Conservation (phyloP, 768 basidiomycete genomes). For the Podaxis sp. region DNA sequence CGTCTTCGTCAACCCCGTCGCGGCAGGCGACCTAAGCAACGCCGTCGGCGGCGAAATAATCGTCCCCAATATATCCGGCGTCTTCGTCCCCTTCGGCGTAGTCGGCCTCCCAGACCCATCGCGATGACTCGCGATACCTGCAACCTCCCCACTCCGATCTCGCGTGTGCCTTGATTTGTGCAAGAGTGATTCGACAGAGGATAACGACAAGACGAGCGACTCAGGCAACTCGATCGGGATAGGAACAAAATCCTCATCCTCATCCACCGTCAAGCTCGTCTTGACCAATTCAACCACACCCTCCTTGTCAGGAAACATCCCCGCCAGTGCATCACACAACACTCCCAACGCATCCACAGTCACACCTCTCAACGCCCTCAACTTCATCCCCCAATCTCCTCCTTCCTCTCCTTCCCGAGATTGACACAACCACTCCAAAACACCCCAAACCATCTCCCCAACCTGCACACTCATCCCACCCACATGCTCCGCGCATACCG, state of each 20-base stretch:
- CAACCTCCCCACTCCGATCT: background rate
- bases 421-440: slow-evolving; percentile 56
- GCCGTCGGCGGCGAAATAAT: slow-evolving; percentile 73
- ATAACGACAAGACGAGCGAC: slow-evolving; percentile 38
- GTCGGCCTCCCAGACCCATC: slow-evolving; percentile 32
- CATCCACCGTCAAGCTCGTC: slow-evolving; percentile 36
- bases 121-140: background rate
- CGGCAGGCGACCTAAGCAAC: slow-evolving; percentile 66
- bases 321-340: slow-evolving; percentile 40
- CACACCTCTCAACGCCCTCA: slow-evolving; percentile 50
- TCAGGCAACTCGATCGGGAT: slow-evolving; percentile 34
- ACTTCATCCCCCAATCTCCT: slow-evolving; percentile 28
- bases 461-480: slow-evolving; percentile 33
- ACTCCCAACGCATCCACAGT: slow-evolving; percentile 44
- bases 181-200: background rate
- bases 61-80: slow-evolving; percentile 60
- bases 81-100: slow-evolving; percentile 55
- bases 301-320: slow-evolving; percentile 24
- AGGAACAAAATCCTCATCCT: slow-evolving; percentile 36
- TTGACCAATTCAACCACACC: slow-evolving; percentile 24
- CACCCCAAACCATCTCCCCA: slow-evolving; percentile 38
- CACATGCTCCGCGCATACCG: slow-evolving; percentile 28
- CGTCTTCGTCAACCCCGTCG: slow-evolving; percentile 80
- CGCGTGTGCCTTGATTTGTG: background rate
- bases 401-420: slow-evolving; percentile 32